Evolutionary conservation across 2,329 filamentous ascomycete species (phyloP).

Genomic region (Mollisiaceae sp.): DNA sequence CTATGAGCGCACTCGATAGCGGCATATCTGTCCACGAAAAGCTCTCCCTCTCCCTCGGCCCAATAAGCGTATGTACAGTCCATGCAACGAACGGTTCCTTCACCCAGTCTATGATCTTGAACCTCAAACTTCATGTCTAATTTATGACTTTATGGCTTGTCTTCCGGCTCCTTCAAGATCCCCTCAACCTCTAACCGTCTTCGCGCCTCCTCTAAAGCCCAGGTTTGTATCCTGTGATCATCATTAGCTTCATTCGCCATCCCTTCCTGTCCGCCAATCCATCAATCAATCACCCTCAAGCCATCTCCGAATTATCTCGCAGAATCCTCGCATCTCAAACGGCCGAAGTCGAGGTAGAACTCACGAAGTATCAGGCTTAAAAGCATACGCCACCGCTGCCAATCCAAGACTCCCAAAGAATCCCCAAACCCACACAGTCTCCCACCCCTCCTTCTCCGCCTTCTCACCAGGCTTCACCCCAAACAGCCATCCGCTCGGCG

Average conservation of each 20-base stretch:
- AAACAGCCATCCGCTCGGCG: slow-evolving; percentile 90
- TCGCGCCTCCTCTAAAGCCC: slow-evolving; percentile 96
- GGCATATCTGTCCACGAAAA: background rate
- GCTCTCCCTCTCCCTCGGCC: background rate
- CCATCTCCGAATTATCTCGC: slow-evolving; percentile 1
- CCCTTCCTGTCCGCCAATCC: background rate
- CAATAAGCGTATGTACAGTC: slow-evolving; percentile 28
- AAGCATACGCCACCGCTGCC: slow-evolving; percentile 82
- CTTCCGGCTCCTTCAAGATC: slow-evolving; percentile 79
- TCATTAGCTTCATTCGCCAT: slow-evolving; percentile 38
- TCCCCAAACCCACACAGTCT: slow-evolving; percentile 82
- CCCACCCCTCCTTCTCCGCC: slow-evolving; percentile 95
- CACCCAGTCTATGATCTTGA: background rate
- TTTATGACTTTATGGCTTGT: slow-evolving; percentile 29
- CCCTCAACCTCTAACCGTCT: slow-evolving; percentile 95
- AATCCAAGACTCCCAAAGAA: slow-evolving; percentile 79
- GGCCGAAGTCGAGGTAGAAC: slow-evolving; percentile 43
- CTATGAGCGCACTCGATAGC: slow-evolving; percentile 12
- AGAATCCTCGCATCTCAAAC: slow-evolving; percentile 2
- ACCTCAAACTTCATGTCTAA: background rate
- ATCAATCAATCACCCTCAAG: slow-evolving; percentile 10
- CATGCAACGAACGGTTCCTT: background rate
- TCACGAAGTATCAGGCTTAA: slow-evolving; percentile 98
- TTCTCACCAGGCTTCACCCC: slow-evolving; percentile 95
- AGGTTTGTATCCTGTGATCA: slow-evolving; percentile 86